Percentiles rank a stretch among this genome's conserved stretches.
Conservation (phyloP, 257 asterid genomes). For the Pogostemon cablin region DNA sequence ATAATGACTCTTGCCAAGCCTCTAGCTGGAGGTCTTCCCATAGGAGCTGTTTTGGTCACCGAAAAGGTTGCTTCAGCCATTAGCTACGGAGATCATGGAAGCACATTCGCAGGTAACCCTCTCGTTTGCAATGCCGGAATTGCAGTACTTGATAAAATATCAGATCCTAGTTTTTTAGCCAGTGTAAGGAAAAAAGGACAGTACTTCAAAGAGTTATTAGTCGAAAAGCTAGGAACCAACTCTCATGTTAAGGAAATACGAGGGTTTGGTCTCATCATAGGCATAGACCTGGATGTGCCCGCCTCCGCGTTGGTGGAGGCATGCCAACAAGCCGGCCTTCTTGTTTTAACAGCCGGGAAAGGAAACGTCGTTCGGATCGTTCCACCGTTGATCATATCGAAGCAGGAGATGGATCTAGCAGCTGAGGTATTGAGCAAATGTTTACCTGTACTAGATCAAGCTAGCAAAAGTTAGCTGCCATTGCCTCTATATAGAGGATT, state of each 20-base stretch:
- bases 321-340: constrained; percentile 77
- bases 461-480: not conserved
- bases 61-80: constrained; percentile 76
- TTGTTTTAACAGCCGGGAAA: constrained; percentile 86
- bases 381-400: constrained; percentile 80
- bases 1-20: constrained; percentile 98
- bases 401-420: constrained; percentile 68
- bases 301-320: constrained; percentile 81
- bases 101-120: constrained; percentile 98
- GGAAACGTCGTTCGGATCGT: constrained; percentile 88
- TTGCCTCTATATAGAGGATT: too few relatives aligned
- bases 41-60: constrained; percentile 78
- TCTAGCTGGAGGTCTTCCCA: constrained; percentile 97
- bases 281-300: constrained; percentile 75
- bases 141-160: constrained; percentile 76
- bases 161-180: constrained; percentile 59
- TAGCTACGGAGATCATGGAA: constrained; percentile 86
- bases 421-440: constrained; percentile 58
- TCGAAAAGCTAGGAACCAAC: constrained; percentile 56
- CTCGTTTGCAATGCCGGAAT: constrained; percentile 86
- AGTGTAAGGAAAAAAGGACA: constrained; percentile 66
- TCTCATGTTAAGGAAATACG: constrained; percentile 76
- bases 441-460: constrained; percentile 64
- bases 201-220: constrained; percentile 58
- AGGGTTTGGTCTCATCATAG: constrained; percentile 83